These are phyloP conservation scores for Darksidea phi DNA, from an alignment of 495 filamentous ascomycete species.

Conservation along the genomic window DNA sequence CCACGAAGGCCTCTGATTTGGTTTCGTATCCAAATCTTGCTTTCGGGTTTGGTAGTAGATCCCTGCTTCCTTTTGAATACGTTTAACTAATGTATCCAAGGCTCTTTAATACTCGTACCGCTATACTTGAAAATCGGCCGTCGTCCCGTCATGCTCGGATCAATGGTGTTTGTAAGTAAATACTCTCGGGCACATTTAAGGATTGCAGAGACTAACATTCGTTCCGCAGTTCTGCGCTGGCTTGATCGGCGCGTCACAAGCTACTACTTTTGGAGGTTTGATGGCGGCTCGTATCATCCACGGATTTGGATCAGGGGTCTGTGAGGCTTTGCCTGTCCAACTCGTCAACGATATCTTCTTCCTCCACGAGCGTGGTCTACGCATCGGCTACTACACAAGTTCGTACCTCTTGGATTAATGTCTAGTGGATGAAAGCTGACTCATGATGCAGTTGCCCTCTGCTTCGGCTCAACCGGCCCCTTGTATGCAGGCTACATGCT, in stretches of 20 bases:
- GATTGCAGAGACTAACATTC: constrained; percentile 4
- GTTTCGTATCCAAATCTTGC: constrained; percentile 64
- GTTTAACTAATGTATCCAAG: not conserved
- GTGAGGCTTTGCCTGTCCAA: constrained; percentile 63
- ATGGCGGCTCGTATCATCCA: constrained; percentile 59
- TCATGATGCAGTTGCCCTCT: constrained; percentile 52
- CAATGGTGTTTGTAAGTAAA: constrained; percentile 48
- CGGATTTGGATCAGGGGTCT: constrained; percentile 58
- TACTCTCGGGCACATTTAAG: not conserved
- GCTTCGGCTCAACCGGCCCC: constrained; percentile 58
- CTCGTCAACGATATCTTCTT: constrained; percentile 68
- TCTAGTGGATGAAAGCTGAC: constrained; percentile 14
- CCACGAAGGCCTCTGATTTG: constrained; percentile 54
- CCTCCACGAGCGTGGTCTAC: constrained; percentile 59
- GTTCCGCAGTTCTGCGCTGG: constrained; percentile 53
- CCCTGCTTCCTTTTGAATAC: not conserved
- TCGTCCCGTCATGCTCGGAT: constrained; percentile 56
- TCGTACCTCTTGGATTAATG: not conserved
- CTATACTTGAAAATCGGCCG: constrained; percentile 59
- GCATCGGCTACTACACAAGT: constrained; percentile 61
- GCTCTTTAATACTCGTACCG: constrained; percentile 50
- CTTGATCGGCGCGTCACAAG: constrained; percentile 56
- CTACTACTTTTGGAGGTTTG: constrained; percentile 51
- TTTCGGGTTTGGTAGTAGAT: constrained; percentile 60
- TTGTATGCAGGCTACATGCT: constrained; percentile 66